Evolutionary conservation across 2,329 filamentous ascomycete species (phyloP).

Genomic region (Aspergillus sp.): DNA sequence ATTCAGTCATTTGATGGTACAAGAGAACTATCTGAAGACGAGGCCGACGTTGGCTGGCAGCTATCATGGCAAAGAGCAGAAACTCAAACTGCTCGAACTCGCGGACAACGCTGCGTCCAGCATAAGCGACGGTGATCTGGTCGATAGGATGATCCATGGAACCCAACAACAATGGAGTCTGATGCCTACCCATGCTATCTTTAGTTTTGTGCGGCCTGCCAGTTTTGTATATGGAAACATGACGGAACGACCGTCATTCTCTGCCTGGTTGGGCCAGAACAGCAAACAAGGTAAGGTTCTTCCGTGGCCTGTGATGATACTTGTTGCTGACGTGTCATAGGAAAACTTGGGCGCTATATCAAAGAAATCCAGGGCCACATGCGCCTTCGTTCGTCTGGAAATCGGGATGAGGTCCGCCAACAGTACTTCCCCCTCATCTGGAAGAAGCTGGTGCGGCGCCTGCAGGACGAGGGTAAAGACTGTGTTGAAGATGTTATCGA

Average conservation of each 20-base stretch:
- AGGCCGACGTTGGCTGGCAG: constrained; percentile 66
- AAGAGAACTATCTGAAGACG: constrained; percentile 92
- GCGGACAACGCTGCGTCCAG: constrained; percentile 86
- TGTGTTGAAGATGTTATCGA: constrained; percentile 80
- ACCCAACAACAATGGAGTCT: constrained; percentile 97
- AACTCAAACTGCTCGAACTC: constrained; percentile 80
- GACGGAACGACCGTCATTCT: constrained; percentile 70
- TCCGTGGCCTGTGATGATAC: not conserved
- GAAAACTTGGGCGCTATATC: constrained; percentile 71
- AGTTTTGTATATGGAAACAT: constrained; percentile 83
- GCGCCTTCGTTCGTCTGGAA: constrained; percentile 84
- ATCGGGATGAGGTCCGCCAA: constrained; percentile 90
- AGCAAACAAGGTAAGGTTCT: constrained; percentile 70
- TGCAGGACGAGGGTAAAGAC: constrained; percentile 79
- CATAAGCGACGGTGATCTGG: constrained; percentile 94
- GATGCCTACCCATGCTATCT: constrained; percentile 94
- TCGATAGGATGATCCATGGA: constrained; percentile 97
- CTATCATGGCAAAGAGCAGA: constrained; percentile 66
- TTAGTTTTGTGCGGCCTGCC: constrained; percentile 89
- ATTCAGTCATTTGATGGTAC: constrained; percentile 95
- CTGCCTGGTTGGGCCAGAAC: constrained; percentile 91
- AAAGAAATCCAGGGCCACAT: constrained; percentile 98
- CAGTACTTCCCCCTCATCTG: constrained; percentile 90
- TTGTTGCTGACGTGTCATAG: constrained; percentile 23
- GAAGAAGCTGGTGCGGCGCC: constrained; percentile 71